Evolutionary conservation across 1,139 yeast species (phyloP).

Genomic region (Saccharomyces hybrid): DNA sequence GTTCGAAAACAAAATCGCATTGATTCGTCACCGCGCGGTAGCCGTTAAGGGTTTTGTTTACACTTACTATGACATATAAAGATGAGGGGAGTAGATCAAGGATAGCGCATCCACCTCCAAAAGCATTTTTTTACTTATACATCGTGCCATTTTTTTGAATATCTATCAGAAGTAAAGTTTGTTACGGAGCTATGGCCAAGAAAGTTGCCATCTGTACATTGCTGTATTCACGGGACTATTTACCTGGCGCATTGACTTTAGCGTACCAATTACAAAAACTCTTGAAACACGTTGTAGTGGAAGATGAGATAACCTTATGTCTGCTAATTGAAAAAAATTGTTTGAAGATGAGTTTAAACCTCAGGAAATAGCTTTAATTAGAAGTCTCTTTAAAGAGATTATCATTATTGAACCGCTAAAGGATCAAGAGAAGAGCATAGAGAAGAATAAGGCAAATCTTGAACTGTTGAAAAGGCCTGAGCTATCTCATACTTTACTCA

Average conservation of each 20-base stretch:
- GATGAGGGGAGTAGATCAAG: background rate
- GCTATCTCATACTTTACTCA: constrained; percentile 60
- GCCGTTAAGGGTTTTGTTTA: background rate
- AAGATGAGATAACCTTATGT: constrained; percentile 9
- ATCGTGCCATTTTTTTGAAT: background rate
- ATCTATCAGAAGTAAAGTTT: background rate
- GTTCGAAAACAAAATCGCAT: background rate
- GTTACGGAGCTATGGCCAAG: constrained; percentile 6
- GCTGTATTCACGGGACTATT: constrained; percentile 54
- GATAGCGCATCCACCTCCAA: background rate
- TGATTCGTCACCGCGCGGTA: background rate
- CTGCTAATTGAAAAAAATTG: constrained; percentile 19
- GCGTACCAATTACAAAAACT: constrained; percentile 33
- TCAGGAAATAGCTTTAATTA: constrained; percentile 12
- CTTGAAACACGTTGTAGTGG: constrained; percentile 6
- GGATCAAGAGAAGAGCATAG: constrained; percentile 17
- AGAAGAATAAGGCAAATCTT: constrained; percentile 33
- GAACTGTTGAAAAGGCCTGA: constrained; percentile 62
- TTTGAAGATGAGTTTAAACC: constrained; percentile 14
- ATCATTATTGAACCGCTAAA: constrained; percentile 26
- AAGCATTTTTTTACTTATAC: background rate
- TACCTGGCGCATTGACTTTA: constrained; percentile 70
- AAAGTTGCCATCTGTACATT: constrained; percentile 54
- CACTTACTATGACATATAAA: background rate
- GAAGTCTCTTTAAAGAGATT: constrained; percentile 26